Evolutionary conservation across 1,139 yeast genomes (phyloP).

Genomic region (Hyphopichia wangnamkhiaoensis): DNA sequence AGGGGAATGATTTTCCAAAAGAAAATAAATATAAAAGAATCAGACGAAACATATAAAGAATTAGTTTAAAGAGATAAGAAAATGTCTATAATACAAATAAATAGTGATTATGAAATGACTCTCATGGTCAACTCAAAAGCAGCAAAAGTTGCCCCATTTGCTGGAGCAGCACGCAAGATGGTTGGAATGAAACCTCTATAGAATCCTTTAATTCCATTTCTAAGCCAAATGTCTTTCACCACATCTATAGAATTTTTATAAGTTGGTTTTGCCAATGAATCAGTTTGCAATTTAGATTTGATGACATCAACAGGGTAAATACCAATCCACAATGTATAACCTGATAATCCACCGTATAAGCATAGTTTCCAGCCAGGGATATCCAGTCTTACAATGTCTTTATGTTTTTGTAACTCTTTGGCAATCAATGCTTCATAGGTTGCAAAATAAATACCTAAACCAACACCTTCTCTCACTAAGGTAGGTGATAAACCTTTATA

Average conservation of each 20-base stretch:
- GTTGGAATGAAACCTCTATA: conserved; percentile 90
- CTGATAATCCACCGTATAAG: conserved; percentile 80
- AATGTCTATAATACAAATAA: not conserved
- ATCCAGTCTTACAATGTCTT: conserved; percentile 53
- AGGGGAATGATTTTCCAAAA: not conserved
- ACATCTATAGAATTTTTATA: conserved; percentile 59
- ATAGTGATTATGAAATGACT: conserved; percentile 25
- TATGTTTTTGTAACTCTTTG: conserved; percentile 46
- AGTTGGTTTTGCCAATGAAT: conserved; percentile 52
- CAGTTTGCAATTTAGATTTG: conserved; percentile 86
- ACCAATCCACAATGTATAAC: conserved; percentile 80
- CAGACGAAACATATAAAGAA: not conserved
- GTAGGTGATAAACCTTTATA: conserved; percentile 83
- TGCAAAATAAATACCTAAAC: conserved; percentile 85
- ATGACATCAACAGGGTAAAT: conserved; percentile 84
- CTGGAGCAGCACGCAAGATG: conserved; percentile 93
- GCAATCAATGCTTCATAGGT: conserved; percentile 85
- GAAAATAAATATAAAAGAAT: not conserved
- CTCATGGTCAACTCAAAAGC: conserved; percentile 89
- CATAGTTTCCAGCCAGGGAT: conserved; percentile 88
- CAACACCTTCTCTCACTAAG: conserved; percentile 77
- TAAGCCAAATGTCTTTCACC: conserved; percentile 49
- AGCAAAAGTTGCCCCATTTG: conserved; percentile 93
- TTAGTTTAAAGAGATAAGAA: not conserved
- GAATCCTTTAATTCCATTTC: conserved; percentile 71